Conservation (phyloP, 192 early-diverging fungal species). For the Backusella westeae region DNA sequence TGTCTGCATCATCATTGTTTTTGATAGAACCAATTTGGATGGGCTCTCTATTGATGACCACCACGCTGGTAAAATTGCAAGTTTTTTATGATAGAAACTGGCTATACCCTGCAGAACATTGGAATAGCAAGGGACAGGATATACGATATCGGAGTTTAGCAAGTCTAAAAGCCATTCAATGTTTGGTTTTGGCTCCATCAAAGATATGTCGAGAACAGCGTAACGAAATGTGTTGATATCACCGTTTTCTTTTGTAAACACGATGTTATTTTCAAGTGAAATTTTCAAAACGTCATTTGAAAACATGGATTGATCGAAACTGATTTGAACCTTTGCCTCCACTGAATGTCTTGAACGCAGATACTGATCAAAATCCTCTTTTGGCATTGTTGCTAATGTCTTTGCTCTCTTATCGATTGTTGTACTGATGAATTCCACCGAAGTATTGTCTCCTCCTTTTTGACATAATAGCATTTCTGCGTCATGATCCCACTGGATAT, state of each 20-base stretch:
- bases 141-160: constrained; percentile 39
- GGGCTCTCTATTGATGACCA: background rate
- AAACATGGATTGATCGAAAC: constrained; percentile 96
- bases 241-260: constrained; percentile 95
- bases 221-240: constrained; percentile 82
- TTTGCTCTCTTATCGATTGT: constrained; percentile 55
- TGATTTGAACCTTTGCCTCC: constrained; percentile 70
- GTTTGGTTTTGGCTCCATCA: constrained; percentile 65
- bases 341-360: constrained; percentile 28
- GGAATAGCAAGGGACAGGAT: constrained; percentile 46
- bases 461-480: constrained; percentile 87
- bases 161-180: constrained; percentile 81
- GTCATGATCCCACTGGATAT: constrained; percentile 85
- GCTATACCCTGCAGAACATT: constrained; percentile 41
- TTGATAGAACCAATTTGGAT: constrained; percentile 6
- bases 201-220: constrained; percentile 84
- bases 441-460: constrained; percentile 73
- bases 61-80: constrained; percentile 48
- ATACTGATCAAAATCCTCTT: constrained; percentile 46
- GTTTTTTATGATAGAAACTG: constrained; percentile 36
- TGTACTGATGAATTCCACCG: constrained; percentile 13
- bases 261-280: constrained; percentile 91
- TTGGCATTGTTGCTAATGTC: constrained; percentile 69
- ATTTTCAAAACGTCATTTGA: constrained; percentile 92
- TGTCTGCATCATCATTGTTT: constrained; percentile 59